Evolutionary conservation across 2,329 filamentous ascomycete species (phyloP).

Genomic region (Aspergillus candidus): DNA sequence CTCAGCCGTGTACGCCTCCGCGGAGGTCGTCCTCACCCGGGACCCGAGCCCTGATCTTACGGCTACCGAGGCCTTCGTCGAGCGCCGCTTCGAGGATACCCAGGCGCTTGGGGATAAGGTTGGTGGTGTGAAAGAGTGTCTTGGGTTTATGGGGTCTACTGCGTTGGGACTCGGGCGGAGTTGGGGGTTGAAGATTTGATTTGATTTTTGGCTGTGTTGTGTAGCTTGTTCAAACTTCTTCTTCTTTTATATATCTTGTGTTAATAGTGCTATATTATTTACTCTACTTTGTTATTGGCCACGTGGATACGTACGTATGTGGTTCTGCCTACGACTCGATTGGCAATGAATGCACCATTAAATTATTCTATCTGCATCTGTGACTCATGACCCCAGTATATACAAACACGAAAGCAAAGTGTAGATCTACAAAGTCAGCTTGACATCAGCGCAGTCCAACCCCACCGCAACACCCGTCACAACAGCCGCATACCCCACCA

Average conservation of each 20-base stretch:
- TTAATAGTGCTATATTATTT: conserved; percentile 1
- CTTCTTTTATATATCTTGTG: conserved; percentile 2
- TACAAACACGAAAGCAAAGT: no score
- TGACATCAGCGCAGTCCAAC: conserved; percentile 35
- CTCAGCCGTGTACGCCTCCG: conserved; percentile 64
- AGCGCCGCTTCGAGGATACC: conserved; percentile 66
- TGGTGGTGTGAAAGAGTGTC: conserved; percentile 64
- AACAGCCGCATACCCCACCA: conserved; percentile 64
- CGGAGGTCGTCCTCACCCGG: conserved; percentile 91
- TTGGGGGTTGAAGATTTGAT: conserved; percentile 73
- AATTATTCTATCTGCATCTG: background rate
- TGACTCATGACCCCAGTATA: no score
- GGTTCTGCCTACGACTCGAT: background rate
- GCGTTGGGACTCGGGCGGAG: conserved; percentile 78
- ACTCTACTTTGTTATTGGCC: no score
- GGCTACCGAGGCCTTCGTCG: conserved; percentile 75
- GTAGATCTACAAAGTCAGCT: conserved; percentile 11
- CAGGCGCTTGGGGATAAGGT: conserved; percentile 57
- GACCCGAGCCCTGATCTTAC: conserved; percentile 67
- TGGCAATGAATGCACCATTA: background rate
- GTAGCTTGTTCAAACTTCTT: background rate
- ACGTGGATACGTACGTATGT: no score
- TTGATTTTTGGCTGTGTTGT: background rate
- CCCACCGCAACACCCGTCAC: conserved; percentile 59
- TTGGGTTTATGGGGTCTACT: conserved; percentile 72